Base-by-base conservation (phyloP, 192 early-diverging fungal genomes). In the Entrophospora sp. region DNA sequence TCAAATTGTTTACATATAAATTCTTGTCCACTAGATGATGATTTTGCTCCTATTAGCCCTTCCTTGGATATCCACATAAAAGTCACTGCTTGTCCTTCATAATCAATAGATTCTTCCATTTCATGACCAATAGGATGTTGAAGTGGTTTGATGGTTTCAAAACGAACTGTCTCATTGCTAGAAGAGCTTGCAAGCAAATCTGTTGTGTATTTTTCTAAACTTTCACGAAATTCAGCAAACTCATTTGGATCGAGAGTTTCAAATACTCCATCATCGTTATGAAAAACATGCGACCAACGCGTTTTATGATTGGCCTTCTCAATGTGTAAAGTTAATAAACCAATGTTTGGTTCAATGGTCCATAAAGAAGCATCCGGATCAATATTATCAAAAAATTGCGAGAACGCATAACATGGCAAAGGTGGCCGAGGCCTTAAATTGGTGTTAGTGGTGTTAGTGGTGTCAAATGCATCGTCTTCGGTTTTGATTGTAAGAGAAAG, bases 231-330 rank as follows among this genome's bases (percentile, higher is more conserved):
- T 10, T 71, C 72, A n/a, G 73, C 78, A 70, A 88, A 81, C 24
- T 82, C 77, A 25, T 75, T 79, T 0, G 80, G 68, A 32, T 83
- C 82, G 37, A 91, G 69, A 0, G 81, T 85, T 67, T 91, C 89
- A 28, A 79, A 63, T 1, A 87, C 81, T 24, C 76, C 80, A 56
- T 90, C 85, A 2, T 61, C 71, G 27, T 51, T 37, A n/a, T 73
- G 74, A 71, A 89, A 91, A 9, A 89, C 75, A 16, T 83, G 79
- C 3, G 82, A 69, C 89, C 89, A 91, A 22, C 87, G 73, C 8
- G 79, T 81, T 30, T 80, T 72, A 53, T 77, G 67, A 56, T 83
- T 73, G 27, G 74, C 61, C 64, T 91, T 91, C 44, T 83, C 80
- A 22, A 91, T 44, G 58, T 73, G 79, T 22, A 91, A 42, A 0